Base-by-base conservation (phyloP, 1,139 yeast genomes). In the Geotrichum histeridarum region DNA sequence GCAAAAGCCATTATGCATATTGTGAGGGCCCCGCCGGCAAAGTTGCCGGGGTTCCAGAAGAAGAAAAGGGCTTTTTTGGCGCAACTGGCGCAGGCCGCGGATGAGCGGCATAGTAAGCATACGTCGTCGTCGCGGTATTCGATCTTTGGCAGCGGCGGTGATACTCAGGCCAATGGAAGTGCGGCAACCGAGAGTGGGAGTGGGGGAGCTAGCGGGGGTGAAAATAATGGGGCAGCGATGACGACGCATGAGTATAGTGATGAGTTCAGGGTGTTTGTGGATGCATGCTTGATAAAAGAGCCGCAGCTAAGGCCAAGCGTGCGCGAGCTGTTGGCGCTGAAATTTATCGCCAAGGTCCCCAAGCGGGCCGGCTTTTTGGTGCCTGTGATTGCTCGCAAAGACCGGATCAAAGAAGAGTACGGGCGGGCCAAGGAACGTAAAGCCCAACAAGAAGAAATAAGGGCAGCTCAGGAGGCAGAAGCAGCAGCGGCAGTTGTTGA, bases 1-100 rank as follows among this genome's bases (percentile, higher is more conserved):
- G 77, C 85, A 81, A 83, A 84, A 61, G 86, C 86, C 0, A 73
- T 90, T 55, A 79, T 84, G 64, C 80, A 82, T 56, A 84, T 90
- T 53, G 94, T 95, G 18, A 78, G 78, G 55, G 74, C 78, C 48
- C 79, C 81, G 43, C 82, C 96, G 0, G 96, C 96, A 0, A 65
- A 69, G 8, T 71, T 90, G 54, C 71, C 68, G 5, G 79, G 79
- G 1, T 45, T 15, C 35, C 55, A 55, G 17, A 43, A 48, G n/a
- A 15, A 41, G 5, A 42, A 44, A n/a, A 27, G 42, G 12, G 51
- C 53, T 7, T 42, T 39, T 9, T 38, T 48, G 18, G 43, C 15
- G 8, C 27, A 45, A 5, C 11, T 49, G n/a, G 43, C 48, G 22
- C 37, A 37, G n/a, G 48, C 46, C 1, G 53, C 42, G 9, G 49